A percentile compares a stretch with the other conserved stretches of the same genome.
Evolutionary conservation across 2,329 filamentous ascomycete genomes (phyloP).

Genomic region (Salinomyces thailandicus): DNA sequence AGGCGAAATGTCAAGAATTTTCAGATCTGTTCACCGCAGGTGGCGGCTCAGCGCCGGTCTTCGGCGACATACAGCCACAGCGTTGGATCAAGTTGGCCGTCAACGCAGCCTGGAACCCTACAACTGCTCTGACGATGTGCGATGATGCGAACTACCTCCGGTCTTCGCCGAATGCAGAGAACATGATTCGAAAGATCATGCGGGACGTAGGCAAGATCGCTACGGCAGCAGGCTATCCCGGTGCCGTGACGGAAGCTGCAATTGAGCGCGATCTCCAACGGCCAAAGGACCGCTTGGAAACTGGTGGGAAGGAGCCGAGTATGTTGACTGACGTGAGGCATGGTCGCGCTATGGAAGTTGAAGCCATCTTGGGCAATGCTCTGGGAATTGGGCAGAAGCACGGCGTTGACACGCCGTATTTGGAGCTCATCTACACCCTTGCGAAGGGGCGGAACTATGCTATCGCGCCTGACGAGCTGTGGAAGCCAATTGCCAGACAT

Average conservation of each 20-base stretch:
- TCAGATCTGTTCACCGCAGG: conserved; percentile 22
- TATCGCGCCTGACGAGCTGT: conserved; percentile 7
- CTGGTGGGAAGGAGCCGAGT: conserved; percentile 36
- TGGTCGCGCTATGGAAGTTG: conserved; percentile 38
- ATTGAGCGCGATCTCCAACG: conserved; percentile 32
- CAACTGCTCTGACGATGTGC: conserved; percentile 46
- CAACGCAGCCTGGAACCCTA: conserved; percentile 51
- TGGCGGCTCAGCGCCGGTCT: conserved; percentile 39
- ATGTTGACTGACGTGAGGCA: conserved; percentile 40
- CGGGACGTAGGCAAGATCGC: conserved; percentile 35
- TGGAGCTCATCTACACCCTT: conserved; percentile 37
- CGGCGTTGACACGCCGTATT: conserved; percentile 29
- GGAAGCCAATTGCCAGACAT: conserved; percentile 13
- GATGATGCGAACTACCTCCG: conserved; percentile 44
- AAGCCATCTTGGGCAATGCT: conserved; percentile 40
- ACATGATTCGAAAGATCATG: conserved; percentile 35
- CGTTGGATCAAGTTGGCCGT: conserved; percentile 52
- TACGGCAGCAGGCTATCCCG: conserved; percentile 29
- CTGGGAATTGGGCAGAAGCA: conserved; percentile 33
- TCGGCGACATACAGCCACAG: conserved; percentile 45
- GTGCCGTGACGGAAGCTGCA: conserved; percentile 27
- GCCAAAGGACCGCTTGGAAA: conserved; percentile 29
- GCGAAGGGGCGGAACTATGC: conserved; percentile 25
- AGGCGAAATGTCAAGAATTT: conserved; percentile 8
- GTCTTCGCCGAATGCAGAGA: conserved; percentile 29